A percentile compares a stretch with the other conserved stretches of the same genome.
Evolutionary conservation across 441 rosid species (phyloP).

Genomic region (Lepidium campestre): DNA sequence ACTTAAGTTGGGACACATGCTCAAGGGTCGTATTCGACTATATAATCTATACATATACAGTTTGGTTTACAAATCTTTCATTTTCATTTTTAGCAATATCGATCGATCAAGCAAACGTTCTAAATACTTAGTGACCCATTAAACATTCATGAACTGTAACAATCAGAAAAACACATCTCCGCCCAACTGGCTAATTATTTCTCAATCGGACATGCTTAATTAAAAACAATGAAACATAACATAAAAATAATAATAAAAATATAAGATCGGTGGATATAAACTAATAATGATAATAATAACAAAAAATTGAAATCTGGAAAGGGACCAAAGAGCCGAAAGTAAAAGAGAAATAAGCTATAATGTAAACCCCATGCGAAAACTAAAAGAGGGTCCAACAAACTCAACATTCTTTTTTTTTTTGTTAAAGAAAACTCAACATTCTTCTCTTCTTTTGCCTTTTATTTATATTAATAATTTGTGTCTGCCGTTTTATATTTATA

Average conservation of each 20-base stretch:
- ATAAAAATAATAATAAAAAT: not conserved
- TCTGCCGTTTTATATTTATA: not conserved
- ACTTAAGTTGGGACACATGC: slow-evolving; percentile 13
- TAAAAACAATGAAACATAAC: not conserved
- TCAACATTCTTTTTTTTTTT: not conserved
- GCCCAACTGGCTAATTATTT: not conserved
- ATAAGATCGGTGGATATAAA: slow-evolving; percentile 21
- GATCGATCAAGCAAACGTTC: not conserved
- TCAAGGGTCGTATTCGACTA: slow-evolving; percentile 5
- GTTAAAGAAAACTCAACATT: slow-evolving; percentile 22
- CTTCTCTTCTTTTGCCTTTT: not conserved
- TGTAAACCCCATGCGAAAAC: slow-evolving; percentile 29
- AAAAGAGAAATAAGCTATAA: slow-evolving; percentile 18
- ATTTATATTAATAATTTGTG: not conserved
- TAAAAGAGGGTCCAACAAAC: slow-evolving; percentile 18
- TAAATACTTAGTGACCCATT: not conserved
- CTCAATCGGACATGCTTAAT: not conserved
- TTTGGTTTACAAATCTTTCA: not conserved
- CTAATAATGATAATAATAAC: slow-evolving; percentile 19
- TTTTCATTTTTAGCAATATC: not conserved
- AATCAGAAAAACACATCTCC: not conserved
- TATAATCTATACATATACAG: not conserved
- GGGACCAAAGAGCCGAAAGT: slow-evolving; percentile 32
- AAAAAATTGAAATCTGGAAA: slow-evolving; percentile 14
- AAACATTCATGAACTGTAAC: slow-evolving; percentile 8